Conservation (phyloP, 352 stramenopile genomes). For the Phytopythium kandeliae region DNA sequence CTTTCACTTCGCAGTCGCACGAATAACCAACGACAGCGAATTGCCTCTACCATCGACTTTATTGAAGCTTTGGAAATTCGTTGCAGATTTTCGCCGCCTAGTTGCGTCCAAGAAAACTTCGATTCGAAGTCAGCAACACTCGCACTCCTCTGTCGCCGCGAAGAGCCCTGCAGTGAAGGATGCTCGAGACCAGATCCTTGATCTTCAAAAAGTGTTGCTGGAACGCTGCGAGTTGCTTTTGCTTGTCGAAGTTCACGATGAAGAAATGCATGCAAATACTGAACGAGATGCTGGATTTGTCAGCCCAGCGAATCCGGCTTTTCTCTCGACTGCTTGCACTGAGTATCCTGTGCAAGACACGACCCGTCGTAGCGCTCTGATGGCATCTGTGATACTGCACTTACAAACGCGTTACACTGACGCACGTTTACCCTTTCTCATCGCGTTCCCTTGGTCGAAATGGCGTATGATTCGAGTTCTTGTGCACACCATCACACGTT, state of each 20-base stretch:
- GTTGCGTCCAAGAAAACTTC: slow-evolving; percentile 37
- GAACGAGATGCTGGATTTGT: slow-evolving; percentile 28
- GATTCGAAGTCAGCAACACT: slow-evolving; percentile 25
- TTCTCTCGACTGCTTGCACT: slow-evolving; percentile 11
- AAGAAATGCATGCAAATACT: slow-evolving; percentile 23
- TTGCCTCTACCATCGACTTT: slow-evolving; percentile 20
- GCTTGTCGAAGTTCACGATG: slow-evolving; percentile 18
- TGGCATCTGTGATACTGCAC: slow-evolving; percentile 16
- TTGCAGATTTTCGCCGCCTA: slow-evolving; percentile 43
- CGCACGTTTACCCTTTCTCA: slow-evolving; percentile 27
- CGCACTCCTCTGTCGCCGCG: not conserved
- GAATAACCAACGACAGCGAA: not conserved
- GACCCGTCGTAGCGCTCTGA: not conserved
- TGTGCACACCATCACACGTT: slow-evolving; percentile 32
- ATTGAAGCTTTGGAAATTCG: slow-evolving; percentile 33
- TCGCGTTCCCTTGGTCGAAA: slow-evolving; percentile 34
- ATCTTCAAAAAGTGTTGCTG: slow-evolving; percentile 22
- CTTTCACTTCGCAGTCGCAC: slow-evolving; percentile 24
- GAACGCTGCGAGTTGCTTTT: slow-evolving; percentile 43
- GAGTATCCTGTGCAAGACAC: slow-evolving; percentile 9
- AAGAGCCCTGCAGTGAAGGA: slow-evolving; percentile 6
- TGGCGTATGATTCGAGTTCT: slow-evolving; percentile 37
- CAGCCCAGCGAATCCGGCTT: slow-evolving; percentile 23
- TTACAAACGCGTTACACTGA: slow-evolving; percentile 20
- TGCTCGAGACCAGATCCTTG: slow-evolving; percentile 11